These are phyloP conservation scores for Chaetoceros muelleri DNA, from an alignment of 108 stramenopile genomes.

Conservation along the genomic window DNA sequence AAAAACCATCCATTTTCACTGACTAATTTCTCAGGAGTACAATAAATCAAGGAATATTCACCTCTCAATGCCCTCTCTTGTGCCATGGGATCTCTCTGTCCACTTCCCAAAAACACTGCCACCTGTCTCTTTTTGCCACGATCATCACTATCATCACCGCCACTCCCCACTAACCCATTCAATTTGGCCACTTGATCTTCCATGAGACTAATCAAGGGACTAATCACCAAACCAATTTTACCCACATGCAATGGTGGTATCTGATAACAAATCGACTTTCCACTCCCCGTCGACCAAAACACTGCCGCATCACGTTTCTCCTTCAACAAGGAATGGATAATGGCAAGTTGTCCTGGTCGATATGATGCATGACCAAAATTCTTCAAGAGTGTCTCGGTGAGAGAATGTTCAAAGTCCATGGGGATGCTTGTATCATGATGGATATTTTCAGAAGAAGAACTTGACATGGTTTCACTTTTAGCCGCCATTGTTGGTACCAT, in stretches of 20 bases:
- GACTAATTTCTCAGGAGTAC: constrained; percentile 86
- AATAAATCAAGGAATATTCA: constrained; percentile 67
- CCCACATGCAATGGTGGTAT: constrained; percentile 67
- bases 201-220: constrained; percentile 83
- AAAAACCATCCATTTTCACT: constrained; percentile 30
- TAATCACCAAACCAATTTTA: constrained; percentile 45
- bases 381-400: constrained; percentile 16
- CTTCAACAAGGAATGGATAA: constrained; percentile 15
- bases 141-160: constrained; percentile 2
- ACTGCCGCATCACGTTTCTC: constrained; percentile 63
- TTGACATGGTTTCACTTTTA: too few relatives aligned
- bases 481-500: too few relatives aligned
- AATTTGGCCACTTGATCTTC: constrained; percentile 84
- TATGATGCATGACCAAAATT: constrained; percentile 30
- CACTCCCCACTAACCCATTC: constrained; percentile 28
- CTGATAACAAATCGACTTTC: constrained; percentile 85
- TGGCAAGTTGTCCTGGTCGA: constrained; percentile 23
- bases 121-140: constrained; percentile 8
- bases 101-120: constrained; percentile 56
- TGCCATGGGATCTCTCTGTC: constrained; percentile 37
- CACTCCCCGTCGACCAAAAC: constrained; percentile 91
- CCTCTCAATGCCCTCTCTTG: constrained; percentile 43
- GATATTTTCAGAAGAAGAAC: too few relatives aligned
- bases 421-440: constrained; percentile 3
- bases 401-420: constrained; percentile 2